Conservation (phyloP, 2,329 filamentous ascomycete species). For the Cryoendolithus antarcticus region DNA sequence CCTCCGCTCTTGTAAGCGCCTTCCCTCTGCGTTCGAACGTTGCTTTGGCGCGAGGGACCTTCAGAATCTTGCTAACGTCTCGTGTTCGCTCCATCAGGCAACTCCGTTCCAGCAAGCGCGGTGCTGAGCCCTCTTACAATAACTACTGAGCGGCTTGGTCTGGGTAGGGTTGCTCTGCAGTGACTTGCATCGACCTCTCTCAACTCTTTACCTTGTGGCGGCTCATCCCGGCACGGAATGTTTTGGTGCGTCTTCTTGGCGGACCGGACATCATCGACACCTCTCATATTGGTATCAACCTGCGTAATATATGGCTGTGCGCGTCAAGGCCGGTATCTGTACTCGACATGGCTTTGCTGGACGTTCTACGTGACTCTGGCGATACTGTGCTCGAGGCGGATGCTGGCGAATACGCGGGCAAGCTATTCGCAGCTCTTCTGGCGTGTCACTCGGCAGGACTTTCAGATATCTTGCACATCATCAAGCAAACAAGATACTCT, state of each 20-base stretch:
- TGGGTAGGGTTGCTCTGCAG: slow-evolving; percentile 24
- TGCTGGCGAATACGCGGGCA: no score
- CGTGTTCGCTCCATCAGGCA: slow-evolving; percentile 31
- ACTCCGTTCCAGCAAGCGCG: slow-evolving; percentile 40
- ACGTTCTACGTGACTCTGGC: no score
- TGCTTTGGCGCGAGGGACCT: slow-evolving; percentile 62
- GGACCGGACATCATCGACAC: slow-evolving; percentile 9
- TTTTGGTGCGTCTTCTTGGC: slow-evolving; percentile 10
- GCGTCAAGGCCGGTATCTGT: no score
- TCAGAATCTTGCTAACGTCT: slow-evolving; percentile 32
- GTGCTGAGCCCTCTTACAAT: slow-evolving; percentile 34
- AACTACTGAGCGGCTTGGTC: slow-evolving; percentile 33
- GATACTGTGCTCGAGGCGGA: no score
- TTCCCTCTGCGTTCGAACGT: slow-evolving; percentile 64
- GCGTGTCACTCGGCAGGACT: slow-evolving; percentile 29
- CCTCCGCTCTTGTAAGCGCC: slow-evolving; percentile 60
- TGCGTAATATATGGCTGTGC: slow-evolving; percentile 13
- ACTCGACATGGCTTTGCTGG: no score
- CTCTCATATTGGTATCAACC: slow-evolving; percentile 22
- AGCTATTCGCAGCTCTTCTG: slow-evolving; percentile 16
- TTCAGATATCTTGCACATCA: slow-evolving; percentile 20
- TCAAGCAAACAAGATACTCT: slow-evolving; percentile 2
- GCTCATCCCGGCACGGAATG: slow-evolving; percentile 4
- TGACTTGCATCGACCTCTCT: slow-evolving; percentile 10
- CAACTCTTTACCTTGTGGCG: slow-evolving; percentile 6